Conservation (phyloP, 164 flowering plant genomes). For the Akebia trifoliata region DNA sequence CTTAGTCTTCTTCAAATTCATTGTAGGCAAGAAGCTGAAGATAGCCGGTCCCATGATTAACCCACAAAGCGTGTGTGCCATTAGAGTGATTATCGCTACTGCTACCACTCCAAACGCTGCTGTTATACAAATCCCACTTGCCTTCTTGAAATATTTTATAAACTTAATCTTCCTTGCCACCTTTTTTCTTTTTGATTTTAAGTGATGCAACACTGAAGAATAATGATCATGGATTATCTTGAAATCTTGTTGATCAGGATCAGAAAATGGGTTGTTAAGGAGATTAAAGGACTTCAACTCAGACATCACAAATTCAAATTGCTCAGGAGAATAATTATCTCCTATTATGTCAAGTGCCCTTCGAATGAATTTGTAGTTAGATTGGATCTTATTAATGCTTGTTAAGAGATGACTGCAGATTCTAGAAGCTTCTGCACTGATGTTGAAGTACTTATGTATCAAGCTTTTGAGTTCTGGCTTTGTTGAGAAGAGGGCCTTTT, state of each 20-base stretch:
- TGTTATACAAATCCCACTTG: slow-evolving; percentile 31
- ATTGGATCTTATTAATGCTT: slow-evolving; percentile 33
- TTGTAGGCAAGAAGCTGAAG: slow-evolving; percentile 30
- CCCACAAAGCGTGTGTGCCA: slow-evolving; percentile 43
- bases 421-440: slow-evolving; percentile 60
- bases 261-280: slow-evolving; percentile 36
- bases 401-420: slow-evolving; percentile 49
- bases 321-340: slow-evolving; percentile 18
- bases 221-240: slow-evolving; percentile 38
- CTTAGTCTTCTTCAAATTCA: slow-evolving; percentile 29
- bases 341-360: slow-evolving; percentile 24
- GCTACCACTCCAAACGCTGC: slow-evolving; percentile 34
- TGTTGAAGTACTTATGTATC: slow-evolving; percentile 39
- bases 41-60: slow-evolving; percentile 43
- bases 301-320: slow-evolving; percentile 14
- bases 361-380: slow-evolving; percentile 28
- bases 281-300: slow-evolving; percentile 29
- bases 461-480: slow-evolving; percentile 38
- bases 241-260: slow-evolving; percentile 31
- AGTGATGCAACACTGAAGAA: slow-evolving; percentile 32
- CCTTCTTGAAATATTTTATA: slow-evolving; percentile 34
- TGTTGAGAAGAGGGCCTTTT: slow-evolving; percentile 30
- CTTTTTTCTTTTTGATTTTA: slow-evolving; percentile 34
- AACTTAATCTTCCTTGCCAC: slow-evolving; percentile 39
- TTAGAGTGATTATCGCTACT: slow-evolving; percentile 27